Base-by-base conservation (phyloP, 352 stramenopile species). In the Pythium aphanidermatum region DNA sequence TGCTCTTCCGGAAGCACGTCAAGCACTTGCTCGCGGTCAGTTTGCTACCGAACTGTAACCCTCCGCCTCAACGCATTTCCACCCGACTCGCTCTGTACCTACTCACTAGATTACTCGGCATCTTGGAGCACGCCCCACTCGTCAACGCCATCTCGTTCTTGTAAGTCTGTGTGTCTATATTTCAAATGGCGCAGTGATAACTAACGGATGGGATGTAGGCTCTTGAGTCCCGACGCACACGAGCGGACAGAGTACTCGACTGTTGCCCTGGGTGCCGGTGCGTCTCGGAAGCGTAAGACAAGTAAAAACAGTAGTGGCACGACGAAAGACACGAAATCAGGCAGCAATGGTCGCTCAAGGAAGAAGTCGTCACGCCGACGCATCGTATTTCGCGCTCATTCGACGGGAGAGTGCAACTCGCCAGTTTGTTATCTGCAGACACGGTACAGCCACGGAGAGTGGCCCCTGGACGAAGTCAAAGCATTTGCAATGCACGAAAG, bases 91-190 rank as follows among this genome's bases (percentile, higher is more conserved):
- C 77, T 39, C 55, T 92, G 17, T 91, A 89, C 40, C 53, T 94
- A 24, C 65, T 94, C 21, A 86, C 74, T 30, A 58, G 80, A 33
- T 42, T 91, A 30, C 28, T 86, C n/a, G 74, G 72, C 4, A 84
- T 90, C 43, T 55, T 91, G 21, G 74, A 90, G 47, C 76, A 94
- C 49, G 63, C 75, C n/a, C 79, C 82, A 33, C 68, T 94, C 5
- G 67, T 94, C 16, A 91, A 94, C 44, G 82, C 82, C 2, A 72
- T 85, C 17, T 54, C 63, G 0, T 87, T 89, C 55, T 77, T 94
- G 80, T 82, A 65, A 29, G 64, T 58, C 30, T 29, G 50, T 8
- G 19, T 9, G n/a, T 16, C 30, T 27, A 59, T 4, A n/a, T 13
- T 33, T 21, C 16, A 35, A n/a, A 26, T 12, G 5, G 17, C 39